Evolutionary conservation across 179 eudicot genomes (phyloP).

Genomic region (Carnegiea gigantea): DNA sequence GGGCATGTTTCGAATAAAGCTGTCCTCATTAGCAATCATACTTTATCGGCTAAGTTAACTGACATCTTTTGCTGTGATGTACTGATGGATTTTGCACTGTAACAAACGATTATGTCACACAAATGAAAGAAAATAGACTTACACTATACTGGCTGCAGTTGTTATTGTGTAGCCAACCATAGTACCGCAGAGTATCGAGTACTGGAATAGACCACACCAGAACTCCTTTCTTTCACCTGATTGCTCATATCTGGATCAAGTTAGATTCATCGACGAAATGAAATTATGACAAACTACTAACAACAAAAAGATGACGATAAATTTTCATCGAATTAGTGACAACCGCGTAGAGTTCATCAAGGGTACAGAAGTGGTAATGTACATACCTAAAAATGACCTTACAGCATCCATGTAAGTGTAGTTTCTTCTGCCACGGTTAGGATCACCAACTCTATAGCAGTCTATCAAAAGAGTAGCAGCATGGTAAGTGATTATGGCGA

Average conservation of each 20-base stretch:
- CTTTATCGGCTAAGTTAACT: too few species aligned
- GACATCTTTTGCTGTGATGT: too few species aligned
- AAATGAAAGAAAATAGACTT: conserved; percentile 15
- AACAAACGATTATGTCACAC: background rate
- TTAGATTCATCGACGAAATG: too few species aligned
- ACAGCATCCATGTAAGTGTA: conserved; percentile 58
- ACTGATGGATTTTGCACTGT: too few species aligned
- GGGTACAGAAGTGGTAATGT: background rate
- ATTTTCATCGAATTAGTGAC: too few species aligned
- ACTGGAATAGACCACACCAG: conserved; percentile 44
- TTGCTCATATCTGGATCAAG: background rate
- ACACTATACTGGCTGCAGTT: conserved; percentile 48
- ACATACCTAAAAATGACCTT: conserved; percentile 38
- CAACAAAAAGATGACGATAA: too few species aligned
- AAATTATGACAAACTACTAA: too few species aligned
- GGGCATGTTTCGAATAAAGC: too few species aligned
- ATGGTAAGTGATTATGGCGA: conserved; percentile 44
- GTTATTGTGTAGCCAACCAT: conserved; percentile 55
- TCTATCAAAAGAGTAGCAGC: conserved; percentile 44
- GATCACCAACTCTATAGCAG: conserved; percentile 43
- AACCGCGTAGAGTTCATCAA: too few species aligned
- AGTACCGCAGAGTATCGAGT: conserved; percentile 43
- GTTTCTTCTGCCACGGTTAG: conserved; percentile 43
- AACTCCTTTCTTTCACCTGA: conserved; percentile 37
- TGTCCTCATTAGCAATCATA: too few species aligned